Evolutionary conservation across 306 rosid genomes (phyloP).

Genomic region (Vigna reflexopilosa): DNA sequence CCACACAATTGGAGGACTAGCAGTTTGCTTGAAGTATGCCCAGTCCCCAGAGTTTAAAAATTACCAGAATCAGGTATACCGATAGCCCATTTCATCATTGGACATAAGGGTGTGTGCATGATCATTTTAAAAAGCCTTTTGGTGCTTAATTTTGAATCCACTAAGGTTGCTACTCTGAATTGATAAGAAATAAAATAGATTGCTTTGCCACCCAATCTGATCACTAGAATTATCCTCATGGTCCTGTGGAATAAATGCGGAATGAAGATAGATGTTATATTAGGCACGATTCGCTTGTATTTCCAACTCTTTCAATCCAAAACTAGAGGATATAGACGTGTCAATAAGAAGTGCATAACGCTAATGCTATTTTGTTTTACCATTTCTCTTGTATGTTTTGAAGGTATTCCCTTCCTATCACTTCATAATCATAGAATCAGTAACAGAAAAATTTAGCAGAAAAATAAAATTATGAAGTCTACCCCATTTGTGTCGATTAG

Average conservation of each 20-base stretch:
- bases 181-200: constrained; percentile 10
- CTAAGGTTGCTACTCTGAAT: not conserved
- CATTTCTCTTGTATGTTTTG: not conserved
- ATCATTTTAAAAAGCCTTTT: not conserved
- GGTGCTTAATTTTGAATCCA: not conserved
- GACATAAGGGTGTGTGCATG: not conserved
- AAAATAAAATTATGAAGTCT: not conserved
- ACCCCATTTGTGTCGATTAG: not conserved
- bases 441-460: not conserved
- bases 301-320: not conserved
- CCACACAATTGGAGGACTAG: constrained; percentile 96
- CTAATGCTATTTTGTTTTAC: constrained; percentile 5
- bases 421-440: not conserved
- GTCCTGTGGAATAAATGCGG: no score
- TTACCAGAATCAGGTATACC: constrained; percentile 82
- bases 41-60: constrained; percentile 75
- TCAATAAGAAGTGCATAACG: not conserved
- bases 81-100: constrained; percentile 29
- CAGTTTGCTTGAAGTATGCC: constrained; percentile 85
- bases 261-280: not conserved
- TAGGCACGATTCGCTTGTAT: not conserved
- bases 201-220: not conserved
- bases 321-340: not conserved
- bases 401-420: not conserved
- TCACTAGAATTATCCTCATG: not conserved